Evolutionary conservation across 2,329 filamentous ascomycete genomes (phyloP).

Genomic region (Thermoascus crustaceus): DNA sequence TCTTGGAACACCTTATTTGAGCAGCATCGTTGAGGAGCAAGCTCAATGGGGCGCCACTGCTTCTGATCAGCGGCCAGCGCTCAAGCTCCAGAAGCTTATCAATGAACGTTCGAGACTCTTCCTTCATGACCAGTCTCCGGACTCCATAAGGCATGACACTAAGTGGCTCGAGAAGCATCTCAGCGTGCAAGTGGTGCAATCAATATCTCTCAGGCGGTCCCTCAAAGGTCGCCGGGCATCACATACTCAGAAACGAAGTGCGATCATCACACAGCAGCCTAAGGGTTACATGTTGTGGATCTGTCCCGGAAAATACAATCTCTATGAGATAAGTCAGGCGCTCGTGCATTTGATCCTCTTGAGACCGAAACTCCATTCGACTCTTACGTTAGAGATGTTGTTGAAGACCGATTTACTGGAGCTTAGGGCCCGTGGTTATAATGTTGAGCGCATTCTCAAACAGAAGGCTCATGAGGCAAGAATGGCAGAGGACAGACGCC

Average conservation of each 20-base stretch:
- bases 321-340: conserved; percentile 87
- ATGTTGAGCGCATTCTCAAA: conserved; percentile 87
- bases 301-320: conserved; percentile 62
- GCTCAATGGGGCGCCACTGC: conserved; percentile 60
- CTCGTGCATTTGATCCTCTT: conserved; percentile 72
- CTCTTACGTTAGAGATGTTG: conserved; percentile 84
- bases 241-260: conserved; percentile 67
- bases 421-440: conserved; percentile 81
- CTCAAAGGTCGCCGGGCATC: conserved; percentile 62
- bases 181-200: conserved; percentile 66
- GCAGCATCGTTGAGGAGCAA: conserved; percentile 69
- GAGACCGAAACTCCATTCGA: conserved; percentile 79
- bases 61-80: conserved; percentile 60
- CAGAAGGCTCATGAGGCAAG: conserved; percentile 80
- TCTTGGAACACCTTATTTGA: conserved; percentile 70
- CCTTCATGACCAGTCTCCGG: conserved; percentile 69
- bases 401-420: conserved; percentile 76
- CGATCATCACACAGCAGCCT: conserved; percentile 53
- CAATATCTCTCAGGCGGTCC: conserved; percentile 68
- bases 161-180: conserved; percentile 88
- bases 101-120: conserved; percentile 85
- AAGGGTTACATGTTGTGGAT: conserved; percentile 65
- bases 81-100: conserved; percentile 68
- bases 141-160: conserved; percentile 75
- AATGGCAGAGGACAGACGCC: conserved; percentile 74